Evolutionary conservation across 805 yeast species (phyloP), one percentile per base, ranked within the genome.

Genomic region (Metschnikowia arizonensis): DNA sequence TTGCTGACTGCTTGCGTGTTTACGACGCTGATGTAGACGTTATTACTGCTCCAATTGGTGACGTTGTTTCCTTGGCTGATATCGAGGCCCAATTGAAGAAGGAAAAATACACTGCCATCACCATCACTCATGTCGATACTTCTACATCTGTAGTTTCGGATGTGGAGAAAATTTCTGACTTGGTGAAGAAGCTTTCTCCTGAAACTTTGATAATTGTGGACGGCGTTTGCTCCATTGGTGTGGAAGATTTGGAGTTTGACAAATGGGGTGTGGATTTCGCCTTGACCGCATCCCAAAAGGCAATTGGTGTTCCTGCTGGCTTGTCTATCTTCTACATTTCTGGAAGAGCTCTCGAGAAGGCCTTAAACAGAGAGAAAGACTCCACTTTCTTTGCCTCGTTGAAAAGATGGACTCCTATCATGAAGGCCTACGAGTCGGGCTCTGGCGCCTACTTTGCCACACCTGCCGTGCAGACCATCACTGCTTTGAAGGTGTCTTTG

Each of bases 81-180:
- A 68, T 90, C 35, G 84, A 81, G 60, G 61, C 68, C 9, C 76
- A 80, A 46, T 74, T 90, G 62, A 60, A 65, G 47, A 45, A 64
- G 7, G 72, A 74, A 42, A 65, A 70, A 49, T 91, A 85, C 71
- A 63, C 77, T 51, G 76, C 86, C 43, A 75, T 91, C 56, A 88
- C 96, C 39, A 77, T 90, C 58, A 91, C 97, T 33, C 98, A 91
- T 57, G 97, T 93, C 31, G 99, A 93, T 65, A 93, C 98, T 36
- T 88, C 97, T 1, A 88, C 97, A 29, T 95, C 96, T n/a, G 96
- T 91, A 33, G 78, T 89, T 33, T 72, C 82, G 36, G 84, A 86
- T 59, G 82, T 91, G 50, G 72, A 78, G 59, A 69, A 72, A 14
- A 74, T 89, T 46, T 66, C 95, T 23, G 67, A 65, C 42, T 53